Base-by-base conservation (phyloP, 75 land plant species). In the Isoetes taiwanensis region DNA sequence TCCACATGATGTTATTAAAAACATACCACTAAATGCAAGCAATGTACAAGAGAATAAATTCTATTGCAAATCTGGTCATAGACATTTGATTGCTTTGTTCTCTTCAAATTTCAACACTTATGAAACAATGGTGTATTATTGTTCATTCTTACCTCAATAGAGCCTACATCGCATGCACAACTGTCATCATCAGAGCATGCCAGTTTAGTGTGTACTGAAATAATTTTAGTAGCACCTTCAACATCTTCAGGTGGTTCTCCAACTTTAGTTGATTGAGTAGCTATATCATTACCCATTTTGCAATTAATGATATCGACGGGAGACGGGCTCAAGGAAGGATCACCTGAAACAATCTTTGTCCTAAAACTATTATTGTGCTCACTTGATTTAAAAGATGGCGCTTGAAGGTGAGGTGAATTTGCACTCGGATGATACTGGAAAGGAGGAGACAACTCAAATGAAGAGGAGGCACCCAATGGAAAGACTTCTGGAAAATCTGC, bases 191-290 rank as follows among this genome's bases (percentile, higher is more conserved):
- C n/a, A n/a, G n/a, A n/a, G n/a, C n/a, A n/a, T n/a, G n/a, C n/a
- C n/a, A n/a, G n/a, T n/a, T n/a, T n/a, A n/a, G n/a, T n/a, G n/a
- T n/a, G n/a, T n/a, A n/a, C n/a, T n/a, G n/a, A n/a, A n/a, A n/a
- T n/a, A n/a, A n/a, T n/a, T n/a, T n/a, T n/a, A n/a, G n/a, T n/a
- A n/a, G n/a, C n/a, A n/a, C n/a, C n/a, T n/a, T 64, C 74, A 10
- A 39, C 58, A 42, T 64, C 67, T 40, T 71, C 74, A 0, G 58
- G 58, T 6, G 58, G 58, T 20, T 52, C 29, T 24, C 57, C 65
- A 34, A 34, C 21, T 35, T 28, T 32, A 38, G n/a, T 17, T 4
- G 28, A n/a, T 11, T 53, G 35, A 24, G 5, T 43, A 25, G 40
- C 4, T 28, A 38, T 37, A 3, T 0, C 59, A 61, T 21, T 26